Conservation (phyloP, 257 asterid genomes). For the Catharanthus roseus region DNA sequence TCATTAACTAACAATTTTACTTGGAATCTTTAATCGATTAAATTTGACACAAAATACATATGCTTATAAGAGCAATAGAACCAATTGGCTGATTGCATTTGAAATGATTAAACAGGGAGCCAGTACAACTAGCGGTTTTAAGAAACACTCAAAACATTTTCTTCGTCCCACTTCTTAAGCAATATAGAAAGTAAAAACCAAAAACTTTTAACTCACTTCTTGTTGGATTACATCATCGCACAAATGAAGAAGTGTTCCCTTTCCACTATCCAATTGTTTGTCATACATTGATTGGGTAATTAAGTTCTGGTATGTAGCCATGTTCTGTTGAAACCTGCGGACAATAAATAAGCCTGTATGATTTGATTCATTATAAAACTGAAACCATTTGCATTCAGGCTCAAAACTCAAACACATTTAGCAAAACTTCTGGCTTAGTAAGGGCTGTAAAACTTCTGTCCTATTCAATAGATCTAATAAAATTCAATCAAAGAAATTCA, state of each 20-base stretch:
- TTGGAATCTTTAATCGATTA: not conserved
- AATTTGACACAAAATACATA: not conserved
- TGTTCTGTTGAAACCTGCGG: conserved; percentile 87
- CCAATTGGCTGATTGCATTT: not conserved
- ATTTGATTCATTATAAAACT: not conserved
- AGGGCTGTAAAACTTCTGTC: not conserved
- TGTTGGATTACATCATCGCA: conserved; percentile 99
- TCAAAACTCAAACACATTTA: not conserved
- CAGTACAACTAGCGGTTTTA: too few species aligned
- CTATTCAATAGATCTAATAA: not conserved
- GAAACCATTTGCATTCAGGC: not conserved
- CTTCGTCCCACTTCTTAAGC: too few species aligned
- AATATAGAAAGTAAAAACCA: not conserved
- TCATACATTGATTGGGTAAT: conserved; percentile 99
- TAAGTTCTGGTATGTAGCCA: conserved; percentile 84
- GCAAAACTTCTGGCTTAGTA: not conserved
- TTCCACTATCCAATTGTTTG: conserved; percentile 96
- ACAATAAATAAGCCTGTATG: conserved; percentile 25
- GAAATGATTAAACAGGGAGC: not conserved
- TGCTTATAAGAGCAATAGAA: not conserved
- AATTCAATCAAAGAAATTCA: not conserved
- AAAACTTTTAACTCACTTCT: conserved; percentile 48
- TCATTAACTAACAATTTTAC: not conserved
- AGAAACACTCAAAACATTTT: too few species aligned
- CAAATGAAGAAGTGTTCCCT: conserved; percentile 95